Evolutionary conservation across 2,329 filamentous ascomycete genomes (phyloP), one percentile per base, ranked within the genome.

Genomic region (Amesomyces nigricolor): DNA sequence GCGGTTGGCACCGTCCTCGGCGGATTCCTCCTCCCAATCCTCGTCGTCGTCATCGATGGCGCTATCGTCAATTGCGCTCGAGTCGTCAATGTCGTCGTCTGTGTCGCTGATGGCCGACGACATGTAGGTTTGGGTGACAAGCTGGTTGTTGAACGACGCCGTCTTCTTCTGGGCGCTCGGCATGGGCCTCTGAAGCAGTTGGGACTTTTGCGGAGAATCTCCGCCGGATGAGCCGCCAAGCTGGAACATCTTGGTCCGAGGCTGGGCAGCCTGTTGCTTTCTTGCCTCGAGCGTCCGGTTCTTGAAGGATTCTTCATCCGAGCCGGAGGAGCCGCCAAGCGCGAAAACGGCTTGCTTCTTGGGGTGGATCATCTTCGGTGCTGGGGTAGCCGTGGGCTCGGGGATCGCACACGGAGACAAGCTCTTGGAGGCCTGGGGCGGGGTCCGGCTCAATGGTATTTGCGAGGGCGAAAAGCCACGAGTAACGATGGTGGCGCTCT

Each of bases 391-490:
- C 44, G 71, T 79, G 16, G 79, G 76, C 63, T 86, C 86, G 37
- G 87, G 80, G 42, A 88, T 85, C 29, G 78, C 75, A 30, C 81
- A 80, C 10, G 78, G 74, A 38, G 79, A 75, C 9, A 74, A 66
- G 2, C 72, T 67, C 48, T 79, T 76, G 43, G 72, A 59, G 72
- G 82, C 65, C 76, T 81, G 60, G 75, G 73, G 67, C 48, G 75
- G 69, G 51, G 73, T 69, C 54, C 73, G 67, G 60, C 75, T 65
- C 47, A 74, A 54, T 55, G 75, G 86, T 42, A 87, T 78, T 58
- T 86, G 83, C 26, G 87, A 86, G 2, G 88, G 89, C 5, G 88
- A 89, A 72, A 96, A 96, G 56, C 91, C 91, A 61, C 89, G 88
- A 51, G 96, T 86, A 56, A 96, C 81, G 60, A 86, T 91, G 58